Evolutionary conservation across 2,329 filamentous ascomycete genomes (phyloP).

Genomic region (Sporothrix pallida): DNA sequence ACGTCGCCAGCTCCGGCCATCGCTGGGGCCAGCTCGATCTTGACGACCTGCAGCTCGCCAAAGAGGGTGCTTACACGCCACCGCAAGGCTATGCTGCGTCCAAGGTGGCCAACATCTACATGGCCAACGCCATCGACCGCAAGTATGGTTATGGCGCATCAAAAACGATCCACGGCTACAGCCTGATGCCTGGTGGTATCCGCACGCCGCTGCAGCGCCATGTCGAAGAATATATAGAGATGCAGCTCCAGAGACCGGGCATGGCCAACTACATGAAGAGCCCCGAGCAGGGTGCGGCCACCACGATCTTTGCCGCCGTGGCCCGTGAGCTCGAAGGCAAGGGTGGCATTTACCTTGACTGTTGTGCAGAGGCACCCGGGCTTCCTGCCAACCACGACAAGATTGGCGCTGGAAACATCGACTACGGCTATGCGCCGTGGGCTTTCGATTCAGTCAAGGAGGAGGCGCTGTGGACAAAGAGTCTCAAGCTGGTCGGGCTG

Average conservation of each 20-base stretch:
- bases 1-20: constrained; percentile 52
- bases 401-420: background rate
- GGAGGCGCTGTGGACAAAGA: constrained; percentile 49
- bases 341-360: constrained; percentile 50
- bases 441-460: constrained; percentile 33
- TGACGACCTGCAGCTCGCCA: constrained; percentile 50
- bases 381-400: background rate
- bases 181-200: constrained; percentile 54
- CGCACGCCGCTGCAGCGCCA: constrained; percentile 42
- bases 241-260: constrained; percentile 31
- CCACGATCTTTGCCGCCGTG: constrained; percentile 50
- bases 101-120: constrained; percentile 55
- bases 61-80: constrained; percentile 44
- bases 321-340: constrained; percentile 48
- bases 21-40: constrained; percentile 43
- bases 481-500: constrained; percentile 43
- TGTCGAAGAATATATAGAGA: constrained; percentile 38
- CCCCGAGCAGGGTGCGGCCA: constrained; percentile 52
- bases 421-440: constrained; percentile 28
- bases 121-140: constrained; percentile 55
- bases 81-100: constrained; percentile 49
- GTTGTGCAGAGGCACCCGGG: constrained; percentile 46
- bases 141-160: constrained; percentile 45
- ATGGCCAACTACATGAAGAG: constrained; percentile 39
- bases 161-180: constrained; percentile 49